These are phyloP conservation scores for Saccharomycopsis javanensis DNA, from an alignment of 805 yeast species.

Conservation along the genomic window DNA sequence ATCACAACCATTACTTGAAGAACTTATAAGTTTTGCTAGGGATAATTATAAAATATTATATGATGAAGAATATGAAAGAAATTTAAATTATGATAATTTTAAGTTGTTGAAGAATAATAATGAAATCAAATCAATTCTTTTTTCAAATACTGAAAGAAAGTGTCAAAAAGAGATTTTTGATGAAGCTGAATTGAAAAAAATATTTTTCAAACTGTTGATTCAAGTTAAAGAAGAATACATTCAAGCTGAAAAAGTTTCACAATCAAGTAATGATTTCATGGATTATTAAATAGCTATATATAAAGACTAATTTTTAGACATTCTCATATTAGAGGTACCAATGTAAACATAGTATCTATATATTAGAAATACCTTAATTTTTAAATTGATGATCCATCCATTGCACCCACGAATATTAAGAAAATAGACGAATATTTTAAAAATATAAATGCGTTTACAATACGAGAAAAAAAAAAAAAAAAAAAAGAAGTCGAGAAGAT, in stretches of 20 bases:
- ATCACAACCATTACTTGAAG: background rate
- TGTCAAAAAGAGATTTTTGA: background rate
- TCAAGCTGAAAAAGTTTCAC: background rate
- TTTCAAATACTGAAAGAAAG: background rate
- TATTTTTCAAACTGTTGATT: slow-evolving; percentile 7
- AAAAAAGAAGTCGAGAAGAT: too few species aligned
- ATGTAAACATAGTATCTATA: too few species aligned
- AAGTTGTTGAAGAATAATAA: background rate
- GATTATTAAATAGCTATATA: slow-evolving; percentile 3
- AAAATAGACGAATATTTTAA: too few species aligned
- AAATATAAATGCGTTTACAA: too few species aligned
- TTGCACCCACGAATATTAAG: too few species aligned
- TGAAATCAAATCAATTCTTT: background rate
- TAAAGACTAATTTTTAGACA: too few species aligned
- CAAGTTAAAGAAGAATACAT: slow-evolving; percentile 10
- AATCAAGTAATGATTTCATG: slow-evolving; percentile 1
- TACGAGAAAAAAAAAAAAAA: too few species aligned
- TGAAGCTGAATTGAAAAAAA: background rate
- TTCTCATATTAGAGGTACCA: too few species aligned
- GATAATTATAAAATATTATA: slow-evolving; percentile 4
- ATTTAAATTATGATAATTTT: slow-evolving; percentile 8
- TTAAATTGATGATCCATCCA: too few species aligned
- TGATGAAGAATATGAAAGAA: slow-evolving; percentile 5
- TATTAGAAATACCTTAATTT: too few species aligned
- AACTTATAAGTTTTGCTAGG: slow-evolving; percentile 1